Base-by-base conservation (phyloP, 1,139 yeast genomes). In the Debaryomyces sp. region DNA sequence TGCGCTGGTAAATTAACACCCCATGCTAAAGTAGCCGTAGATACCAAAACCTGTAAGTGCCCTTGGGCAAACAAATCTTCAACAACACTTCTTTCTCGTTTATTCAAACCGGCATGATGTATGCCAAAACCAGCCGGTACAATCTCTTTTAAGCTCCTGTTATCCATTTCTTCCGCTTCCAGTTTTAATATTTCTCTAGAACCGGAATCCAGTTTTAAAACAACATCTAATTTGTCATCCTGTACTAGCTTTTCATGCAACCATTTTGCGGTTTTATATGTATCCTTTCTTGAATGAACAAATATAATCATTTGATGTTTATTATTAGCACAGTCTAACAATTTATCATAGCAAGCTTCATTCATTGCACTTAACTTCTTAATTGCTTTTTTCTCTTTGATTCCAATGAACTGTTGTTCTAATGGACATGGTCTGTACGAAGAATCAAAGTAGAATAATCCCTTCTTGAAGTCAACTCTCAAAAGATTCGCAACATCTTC, bases 1-100 rank as follows among this genome's bases (percentile, higher is more conserved):
- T 94, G 97, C 0, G 98, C 98, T 1, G 99, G 99, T 49, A 94
- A 77, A 63, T 94, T 94, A 34, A 94, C 98, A 77, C 99, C 99
- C 99, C 98, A 94, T 0, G 99, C 98, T 54, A 94, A 79, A 0
- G 99, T 94, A 0, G 98, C 96, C 1, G 99, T 94, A 0, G 96
- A 90, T 1, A 92, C 96, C 46, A 94, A 74, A 1, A 92, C 90
- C 58, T 84, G 85, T 24, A 90, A 70, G 49, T 87, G 84, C 3
- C 98, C 97, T 54, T 85, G 94, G 1, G 96, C 92, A 71, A 94
- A 94, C 41, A 89, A 70, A 59, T 89, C 94, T 67, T 94, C 99
- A 0, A 92, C 84, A 1, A 84, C 76, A 5, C 85, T 77, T 62
- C 99, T 78, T 61, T 91, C 97, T 5, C 74, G 75, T 54, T 84